phyloP scores from a whole-genome alignment of 1,139 yeast genomes.

The Spathaspora sp. region DNA sequence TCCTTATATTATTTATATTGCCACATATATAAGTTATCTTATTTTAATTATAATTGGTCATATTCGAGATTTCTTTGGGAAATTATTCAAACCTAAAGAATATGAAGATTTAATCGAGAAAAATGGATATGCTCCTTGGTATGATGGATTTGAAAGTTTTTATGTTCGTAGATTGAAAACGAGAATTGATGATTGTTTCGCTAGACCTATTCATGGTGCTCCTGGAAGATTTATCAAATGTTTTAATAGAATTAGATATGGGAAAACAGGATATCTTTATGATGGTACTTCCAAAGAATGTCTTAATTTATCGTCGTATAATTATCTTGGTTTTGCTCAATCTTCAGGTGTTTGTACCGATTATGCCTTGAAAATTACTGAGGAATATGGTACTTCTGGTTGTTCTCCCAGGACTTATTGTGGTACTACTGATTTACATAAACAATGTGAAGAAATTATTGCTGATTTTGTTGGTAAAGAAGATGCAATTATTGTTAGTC shows the following conservation, averaged over 20 bases:
- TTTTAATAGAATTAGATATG: constrained; percentile 68
- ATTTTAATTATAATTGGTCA: constrained; percentile 87
- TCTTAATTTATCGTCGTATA: constrained; percentile 85
- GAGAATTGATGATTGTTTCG: constrained; percentile 92
- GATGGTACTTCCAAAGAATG: constrained; percentile 78
- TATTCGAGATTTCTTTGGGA: constrained; percentile 83
- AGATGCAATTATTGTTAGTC: constrained; percentile 80
- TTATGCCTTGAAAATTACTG: constrained; percentile 61
- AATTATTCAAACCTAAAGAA: constrained; percentile 62
- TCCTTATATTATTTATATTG: constrained; percentile 72
- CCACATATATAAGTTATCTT: constrained; percentile 83
- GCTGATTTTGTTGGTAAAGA: constrained; percentile 92
- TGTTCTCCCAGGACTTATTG: constrained; percentile 74
- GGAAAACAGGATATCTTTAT: constrained; percentile 62
- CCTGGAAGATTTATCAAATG: constrained; percentile 91
- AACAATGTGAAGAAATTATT: constrained; percentile 69
- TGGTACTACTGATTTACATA: constrained; percentile 79
- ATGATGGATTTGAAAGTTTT: constrained; percentile 89
- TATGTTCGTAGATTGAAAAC: constrained; percentile 88
- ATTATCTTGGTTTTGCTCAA: constrained; percentile 96
- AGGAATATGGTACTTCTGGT: constrained; percentile 70
- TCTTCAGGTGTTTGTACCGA: constrained; percentile 91
- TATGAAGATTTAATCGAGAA: constrained; percentile 69
- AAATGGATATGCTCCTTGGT: constrained; percentile 96
- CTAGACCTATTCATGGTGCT: constrained; percentile 93